Evolutionary conservation across 2,329 filamentous ascomycete species (phyloP).

Genomic region (Diaporthe amygdali): DNA sequence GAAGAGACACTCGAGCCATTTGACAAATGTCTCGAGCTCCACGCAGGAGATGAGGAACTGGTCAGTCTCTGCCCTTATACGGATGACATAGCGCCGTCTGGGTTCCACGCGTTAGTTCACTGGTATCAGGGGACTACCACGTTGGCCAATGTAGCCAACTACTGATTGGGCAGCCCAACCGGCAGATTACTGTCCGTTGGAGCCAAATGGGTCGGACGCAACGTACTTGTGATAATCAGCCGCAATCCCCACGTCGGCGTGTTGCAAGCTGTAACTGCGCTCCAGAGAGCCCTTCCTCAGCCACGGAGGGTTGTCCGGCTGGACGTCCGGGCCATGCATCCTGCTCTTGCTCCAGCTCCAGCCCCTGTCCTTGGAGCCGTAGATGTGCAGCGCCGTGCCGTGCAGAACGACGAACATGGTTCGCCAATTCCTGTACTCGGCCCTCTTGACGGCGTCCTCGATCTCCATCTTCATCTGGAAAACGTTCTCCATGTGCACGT

Average conservation of each 20-base stretch:
- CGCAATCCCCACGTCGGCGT: slow-evolving; percentile 77
- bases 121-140: no score
- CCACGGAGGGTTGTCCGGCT: slow-evolving; percentile 56
- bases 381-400: slow-evolving; percentile 71
- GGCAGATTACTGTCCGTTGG: not conserved
- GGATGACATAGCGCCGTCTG: slow-evolving; percentile 69
- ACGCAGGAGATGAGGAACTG: slow-evolving; percentile 74
- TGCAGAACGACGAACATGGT: slow-evolving; percentile 67
- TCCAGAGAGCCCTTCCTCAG: slow-evolving; percentile 61
- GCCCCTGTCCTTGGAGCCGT: slow-evolving; percentile 63
- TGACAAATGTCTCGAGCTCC: slow-evolving; percentile 68
- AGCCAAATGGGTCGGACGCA: not conserved
- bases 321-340: slow-evolving; percentile 53
- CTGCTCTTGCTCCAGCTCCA: slow-evolving; percentile 53
- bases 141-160: not conserved
- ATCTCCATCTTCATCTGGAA: slow-evolving; percentile 72
- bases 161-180: slow-evolving; percentile 4
- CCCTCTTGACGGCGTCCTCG: slow-evolving; percentile 66
- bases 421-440: slow-evolving; percentile 68
- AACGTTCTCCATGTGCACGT: slow-evolving; percentile 59
- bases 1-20: slow-evolving; percentile 72
- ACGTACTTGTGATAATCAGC: slow-evolving; percentile 73
- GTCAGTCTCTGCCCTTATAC: slow-evolving; percentile 75
- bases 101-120: slow-evolving; percentile 16
- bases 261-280: slow-evolving; percentile 73